Conservation (phyloP, 1,139 yeast species). For the Kodamaea sp. region DNA sequence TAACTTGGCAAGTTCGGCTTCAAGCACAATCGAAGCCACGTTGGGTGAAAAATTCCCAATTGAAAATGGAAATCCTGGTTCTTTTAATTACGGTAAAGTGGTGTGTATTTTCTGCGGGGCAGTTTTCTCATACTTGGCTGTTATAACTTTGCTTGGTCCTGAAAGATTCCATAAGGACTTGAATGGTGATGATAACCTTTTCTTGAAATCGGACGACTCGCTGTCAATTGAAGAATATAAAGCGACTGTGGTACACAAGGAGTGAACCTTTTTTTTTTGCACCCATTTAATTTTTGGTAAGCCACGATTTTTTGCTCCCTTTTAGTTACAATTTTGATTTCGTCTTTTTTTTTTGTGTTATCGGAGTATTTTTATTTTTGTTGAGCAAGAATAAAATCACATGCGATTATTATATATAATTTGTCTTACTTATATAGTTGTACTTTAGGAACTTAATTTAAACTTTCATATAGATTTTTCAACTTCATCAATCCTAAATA, state of each 20-base stretch:
- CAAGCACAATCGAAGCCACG: slow-evolving; percentile 35
- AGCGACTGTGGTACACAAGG: slow-evolving; percentile 1
- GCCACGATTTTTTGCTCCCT: neutral
- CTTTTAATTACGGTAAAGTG: slow-evolving; percentile 34
- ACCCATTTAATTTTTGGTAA: slow-evolving; percentile 1
- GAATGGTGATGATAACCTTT: neutral
- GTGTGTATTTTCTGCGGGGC: slow-evolving; percentile 40
- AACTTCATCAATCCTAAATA: slow-evolving; percentile 1
- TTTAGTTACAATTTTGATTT: neutral
- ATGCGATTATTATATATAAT: neutral
- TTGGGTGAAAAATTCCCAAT: slow-evolving; percentile 30
- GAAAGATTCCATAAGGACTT: slow-evolving; percentile 19
- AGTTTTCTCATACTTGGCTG: slow-evolving; percentile 29
- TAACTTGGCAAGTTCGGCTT: slow-evolving; percentile 36
- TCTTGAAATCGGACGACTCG: neutral
- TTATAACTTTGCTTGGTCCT: slow-evolving; percentile 31
- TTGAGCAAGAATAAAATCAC: slow-evolving; percentile 4
- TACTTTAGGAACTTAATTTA: neutral
- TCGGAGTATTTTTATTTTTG: neutral
- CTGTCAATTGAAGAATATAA: slow-evolving; percentile 2
- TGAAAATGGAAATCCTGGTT: slow-evolving; percentile 7
- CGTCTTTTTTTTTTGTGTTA: slow-evolving; percentile 1
- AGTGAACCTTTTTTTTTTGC: slow-evolving; percentile 1
- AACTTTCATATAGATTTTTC: neutral
- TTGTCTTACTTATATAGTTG: neutral